phyloP scores from a whole-genome alignment of 805 yeast species.

The Suhomyces sp. region DNA sequence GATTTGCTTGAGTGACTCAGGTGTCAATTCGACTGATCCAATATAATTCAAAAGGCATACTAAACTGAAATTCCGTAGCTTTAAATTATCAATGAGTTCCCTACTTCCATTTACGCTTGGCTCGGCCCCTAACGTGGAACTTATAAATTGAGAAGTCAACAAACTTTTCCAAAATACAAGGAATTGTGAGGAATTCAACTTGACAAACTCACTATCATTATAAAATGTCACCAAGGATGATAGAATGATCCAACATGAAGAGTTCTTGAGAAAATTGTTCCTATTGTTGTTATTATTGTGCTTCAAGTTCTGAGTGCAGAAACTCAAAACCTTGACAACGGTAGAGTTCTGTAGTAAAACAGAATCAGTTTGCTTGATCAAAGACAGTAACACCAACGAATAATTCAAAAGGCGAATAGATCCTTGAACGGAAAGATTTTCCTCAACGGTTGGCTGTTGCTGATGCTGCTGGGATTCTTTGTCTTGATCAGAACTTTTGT shows the following conservation, averaged over 20 bases:
- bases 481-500: conserved; percentile 14
- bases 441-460: conserved; percentile 9
- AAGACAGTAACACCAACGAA: conserved; percentile 35
- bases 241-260: conserved; percentile 43
- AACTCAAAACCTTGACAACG: conserved; percentile 42
- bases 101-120: conserved; percentile 18
- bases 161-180: conserved; percentile 45
- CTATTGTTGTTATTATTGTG: conserved; percentile 27
- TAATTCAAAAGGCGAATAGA: conserved; percentile 29
- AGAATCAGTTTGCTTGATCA: conserved; percentile 36
- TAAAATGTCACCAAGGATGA: conserved; percentile 40
- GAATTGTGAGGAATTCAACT: conserved; percentile 44
- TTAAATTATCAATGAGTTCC: conserved; percentile 36
- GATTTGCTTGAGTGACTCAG: conserved; percentile 41
- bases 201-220: conserved; percentile 42
- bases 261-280: conserved; percentile 23
- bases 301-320: conserved; percentile 45
- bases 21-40: conserved; percentile 35
- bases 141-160: conserved; percentile 41
- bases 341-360: conserved; percentile 38
- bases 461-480: conserved; percentile 7
- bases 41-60: conserved; percentile 41
- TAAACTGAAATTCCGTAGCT: conserved; percentile 38
- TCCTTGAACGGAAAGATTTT: conserved; percentile 18
- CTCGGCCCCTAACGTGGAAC: conserved; percentile 19